Percentiles rank a stretch among this genome's conserved stretches.
Conservation (phyloP, 106 monocot genomes). For the Apostasia shenzhenica region DNA sequence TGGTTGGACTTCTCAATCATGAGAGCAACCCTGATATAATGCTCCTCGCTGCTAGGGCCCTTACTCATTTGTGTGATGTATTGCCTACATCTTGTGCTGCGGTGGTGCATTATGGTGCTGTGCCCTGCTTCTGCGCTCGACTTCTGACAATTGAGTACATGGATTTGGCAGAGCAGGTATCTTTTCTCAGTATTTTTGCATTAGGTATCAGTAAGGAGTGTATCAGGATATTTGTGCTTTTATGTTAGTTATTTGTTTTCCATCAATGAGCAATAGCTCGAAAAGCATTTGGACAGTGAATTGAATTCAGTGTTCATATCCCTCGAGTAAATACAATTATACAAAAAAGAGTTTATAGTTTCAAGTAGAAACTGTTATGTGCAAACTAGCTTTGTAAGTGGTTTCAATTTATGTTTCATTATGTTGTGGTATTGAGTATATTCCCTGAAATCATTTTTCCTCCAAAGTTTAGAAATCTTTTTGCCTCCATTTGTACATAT, state of each 20-base stretch:
- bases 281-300: too few species aligned
- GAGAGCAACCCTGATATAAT: slow-evolving; percentile 90
- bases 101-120: slow-evolving; percentile 93
- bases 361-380: too few species aligned
- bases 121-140: slow-evolving; percentile 77
- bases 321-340: too few species aligned
- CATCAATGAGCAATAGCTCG: neutral
- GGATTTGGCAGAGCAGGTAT: slow-evolving; percentile 97
- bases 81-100: slow-evolving; percentile 85
- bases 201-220: too few species aligned
- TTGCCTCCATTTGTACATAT: too few species aligned
- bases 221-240: neutral
- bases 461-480: too few species aligned
- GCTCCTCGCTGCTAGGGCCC: slow-evolving; percentile 90
- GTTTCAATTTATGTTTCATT: too few species aligned
- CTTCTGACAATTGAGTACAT: slow-evolving; percentile 97
- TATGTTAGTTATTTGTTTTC: neutral
- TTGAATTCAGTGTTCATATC: too few species aligned
- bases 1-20: slow-evolving; percentile 84
- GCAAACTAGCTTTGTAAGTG: too few species aligned
- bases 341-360: too few species aligned
- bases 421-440: too few species aligned
- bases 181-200: neutral
- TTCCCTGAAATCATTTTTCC: too few species aligned
- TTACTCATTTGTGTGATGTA: slow-evolving; percentile 87